Percentiles rank a stretch among this genome's conserved stretches.
Evolutionary conservation across 164 flowering plant genomes (phyloP).

Genomic region (Litsea cubeba): DNA sequence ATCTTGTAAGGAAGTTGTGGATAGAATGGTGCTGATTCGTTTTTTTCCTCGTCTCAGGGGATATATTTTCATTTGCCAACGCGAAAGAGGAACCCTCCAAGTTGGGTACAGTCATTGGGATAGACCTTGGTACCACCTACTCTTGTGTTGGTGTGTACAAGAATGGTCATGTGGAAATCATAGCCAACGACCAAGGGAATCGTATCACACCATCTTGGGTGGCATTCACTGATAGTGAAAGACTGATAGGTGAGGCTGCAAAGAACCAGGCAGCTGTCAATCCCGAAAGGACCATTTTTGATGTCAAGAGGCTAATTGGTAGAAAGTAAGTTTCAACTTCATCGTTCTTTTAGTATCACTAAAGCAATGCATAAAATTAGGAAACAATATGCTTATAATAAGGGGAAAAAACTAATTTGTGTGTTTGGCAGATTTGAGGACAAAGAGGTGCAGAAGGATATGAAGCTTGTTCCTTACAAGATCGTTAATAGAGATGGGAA

Average conservation of each 20-base stretch:
- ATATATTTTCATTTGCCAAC: slow-evolving; percentile 40
- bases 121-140: slow-evolving; percentile 82
- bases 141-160: slow-evolving; percentile 92
- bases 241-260: slow-evolving; percentile 87
- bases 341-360: not conserved
- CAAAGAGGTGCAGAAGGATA: slow-evolving; percentile 84
- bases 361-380: not conserved
- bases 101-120: slow-evolving; percentile 82
- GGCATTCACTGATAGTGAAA: slow-evolving; percentile 71
- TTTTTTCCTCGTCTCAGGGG: slow-evolving; percentile 27
- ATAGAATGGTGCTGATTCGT: not conserved
- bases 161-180: slow-evolving; percentile 82
- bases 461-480: slow-evolving; percentile 81
- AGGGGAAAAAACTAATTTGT: not conserved
- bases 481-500: slow-evolving; percentile 87
- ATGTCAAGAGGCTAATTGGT: slow-evolving; percentile 81
- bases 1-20: not conserved
- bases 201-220: slow-evolving; percentile 94
- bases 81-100: slow-evolving; percentile 73
- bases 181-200: slow-evolving; percentile 92
- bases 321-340: slow-evolving; percentile 46
- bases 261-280: slow-evolving; percentile 85
- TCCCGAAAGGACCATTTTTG: slow-evolving; percentile 67
- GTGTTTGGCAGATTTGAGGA: slow-evolving; percentile 64
- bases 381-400: not conserved